phyloP scores from a whole-genome alignment of 768 basidiomycete genomes.

The Mycena chlorophos region DNA sequence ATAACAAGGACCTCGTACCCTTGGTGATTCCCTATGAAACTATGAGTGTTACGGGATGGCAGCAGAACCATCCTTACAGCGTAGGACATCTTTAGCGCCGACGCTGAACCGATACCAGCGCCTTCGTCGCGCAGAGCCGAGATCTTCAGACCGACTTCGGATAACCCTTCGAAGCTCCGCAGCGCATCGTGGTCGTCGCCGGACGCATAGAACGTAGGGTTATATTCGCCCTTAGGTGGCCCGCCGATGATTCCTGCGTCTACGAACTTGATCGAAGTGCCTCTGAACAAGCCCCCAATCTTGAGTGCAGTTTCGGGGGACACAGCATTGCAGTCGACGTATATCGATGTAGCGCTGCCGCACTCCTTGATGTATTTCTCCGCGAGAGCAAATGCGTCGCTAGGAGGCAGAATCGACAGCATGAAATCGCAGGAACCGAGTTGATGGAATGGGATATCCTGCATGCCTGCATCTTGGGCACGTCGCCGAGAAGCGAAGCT shows the following conservation, averaged over 20 bases:
- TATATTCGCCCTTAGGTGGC: constrained; percentile 46
- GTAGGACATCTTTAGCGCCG: constrained; percentile 66
- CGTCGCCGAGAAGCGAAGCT: constrained; percentile 51
- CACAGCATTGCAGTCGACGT: constrained; percentile 61
- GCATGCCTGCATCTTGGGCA: constrained; percentile 53
- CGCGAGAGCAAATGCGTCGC: constrained; percentile 49
- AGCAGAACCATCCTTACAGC: constrained; percentile 44
- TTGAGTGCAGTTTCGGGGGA: constrained; percentile 49
- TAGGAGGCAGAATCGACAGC: constrained; percentile 60
- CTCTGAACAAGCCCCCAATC: constrained; percentile 46
- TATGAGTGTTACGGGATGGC: background rate
- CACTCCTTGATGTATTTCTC: constrained; percentile 37
- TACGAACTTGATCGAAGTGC: constrained; percentile 42
- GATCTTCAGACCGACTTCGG: constrained; percentile 46
- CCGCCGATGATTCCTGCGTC: constrained; percentile 61
- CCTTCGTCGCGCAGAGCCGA: constrained; percentile 48
- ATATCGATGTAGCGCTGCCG: constrained; percentile 32
- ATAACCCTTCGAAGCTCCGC: constrained; percentile 42
- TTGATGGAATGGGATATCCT: constrained; percentile 32
- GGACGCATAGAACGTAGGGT: constrained; percentile 60
- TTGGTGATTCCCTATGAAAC: constrained; percentile 54
- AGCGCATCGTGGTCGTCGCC: constrained; percentile 33
- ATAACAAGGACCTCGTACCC: too few relatives aligned
- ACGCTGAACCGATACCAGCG: constrained; percentile 55
- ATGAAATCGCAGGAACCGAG: constrained; percentile 43